phyloP scores from a whole-genome alignment of 176 grass and related monocot species.

The Eleusine indica region DNA sequence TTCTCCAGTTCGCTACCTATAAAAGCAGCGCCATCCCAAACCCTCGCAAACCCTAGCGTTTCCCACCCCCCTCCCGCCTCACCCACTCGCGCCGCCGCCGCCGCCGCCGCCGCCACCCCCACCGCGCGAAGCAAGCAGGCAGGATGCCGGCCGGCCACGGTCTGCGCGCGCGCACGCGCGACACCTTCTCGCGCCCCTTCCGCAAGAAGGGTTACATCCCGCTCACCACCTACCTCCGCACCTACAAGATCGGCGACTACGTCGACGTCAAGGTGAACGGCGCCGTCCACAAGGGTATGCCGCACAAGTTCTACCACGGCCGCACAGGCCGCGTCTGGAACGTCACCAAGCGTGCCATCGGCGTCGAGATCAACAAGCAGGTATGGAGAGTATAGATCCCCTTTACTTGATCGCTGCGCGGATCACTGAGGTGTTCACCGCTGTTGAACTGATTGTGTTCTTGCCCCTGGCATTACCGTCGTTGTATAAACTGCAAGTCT shows the following conservation, averaged over 20 bases:
- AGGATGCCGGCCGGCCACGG: conserved; percentile 83
- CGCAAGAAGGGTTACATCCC: conserved; percentile 85
- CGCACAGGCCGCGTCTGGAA: conserved; percentile 80
- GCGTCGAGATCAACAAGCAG: conserved; percentile 91
- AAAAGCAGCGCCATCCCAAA: not conserved
- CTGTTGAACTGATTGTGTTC: not conserved
- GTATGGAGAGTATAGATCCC: conserved; percentile 30
- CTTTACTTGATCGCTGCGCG: not conserved
- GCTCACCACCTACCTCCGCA: conserved; percentile 82
- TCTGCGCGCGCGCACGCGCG: conserved; percentile 64
- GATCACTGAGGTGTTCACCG: not conserved
- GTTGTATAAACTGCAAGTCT: not conserved
- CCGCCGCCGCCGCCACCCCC: not conserved
- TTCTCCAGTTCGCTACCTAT: conserved; percentile 22
- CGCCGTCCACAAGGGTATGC: conserved; percentile 87
- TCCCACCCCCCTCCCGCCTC: not conserved
- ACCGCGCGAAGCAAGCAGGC: conserved; percentile 37
- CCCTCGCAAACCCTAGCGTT: conserved; percentile 42
- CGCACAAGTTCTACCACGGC: conserved; percentile 92
- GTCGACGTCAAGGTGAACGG: conserved; percentile 86
- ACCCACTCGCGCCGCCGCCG: not conserved
- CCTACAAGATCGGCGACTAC: conserved; percentile 73
- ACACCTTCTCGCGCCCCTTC: conserved; percentile 66
- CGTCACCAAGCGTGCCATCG: conserved; percentile 84
- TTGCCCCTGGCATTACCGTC: not conserved